Percentiles rank a stretch among this genome's conserved stretches.
These are phyloP conservation scores for Apium graveolens DNA, from an alignment of 129 eudicot species.

Conservation along the genomic window DNA sequence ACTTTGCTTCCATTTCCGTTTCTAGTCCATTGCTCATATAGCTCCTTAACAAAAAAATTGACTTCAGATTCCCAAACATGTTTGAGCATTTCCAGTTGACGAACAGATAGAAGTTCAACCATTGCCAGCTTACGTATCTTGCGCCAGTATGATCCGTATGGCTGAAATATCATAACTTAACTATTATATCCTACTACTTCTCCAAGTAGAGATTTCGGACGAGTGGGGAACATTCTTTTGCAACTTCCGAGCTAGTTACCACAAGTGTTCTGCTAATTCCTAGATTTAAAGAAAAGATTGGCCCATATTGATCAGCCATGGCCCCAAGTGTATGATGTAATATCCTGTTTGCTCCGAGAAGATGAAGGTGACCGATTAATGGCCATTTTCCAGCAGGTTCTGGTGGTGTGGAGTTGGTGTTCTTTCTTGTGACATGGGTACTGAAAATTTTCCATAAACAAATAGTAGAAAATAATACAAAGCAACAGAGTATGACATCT, in stretches of 20 bases:
- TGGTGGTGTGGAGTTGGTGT: no score
- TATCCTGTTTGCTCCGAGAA: background rate
- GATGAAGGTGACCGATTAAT: background rate
- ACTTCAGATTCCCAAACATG: background rate
- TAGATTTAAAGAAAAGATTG: background rate
- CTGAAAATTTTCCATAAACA: no score
- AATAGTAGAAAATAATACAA: no score
- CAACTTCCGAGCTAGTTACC: conserved; percentile 10
- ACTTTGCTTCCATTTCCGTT: no score
- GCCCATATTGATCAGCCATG: conserved; percentile 14
- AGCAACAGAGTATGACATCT: background rate
- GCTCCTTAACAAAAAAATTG: conserved; percentile 2
- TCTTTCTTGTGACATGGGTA: no score
- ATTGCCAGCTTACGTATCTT: conserved; percentile 16
- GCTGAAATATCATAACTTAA: conserved; percentile 15
- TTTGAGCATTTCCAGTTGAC: no score
- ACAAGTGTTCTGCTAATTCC: conserved; percentile 1
- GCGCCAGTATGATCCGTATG: conserved; percentile 40
- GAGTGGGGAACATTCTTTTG: background rate
- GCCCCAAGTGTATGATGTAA: background rate
- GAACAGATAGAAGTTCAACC: no score
- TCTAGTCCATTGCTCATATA: no score
- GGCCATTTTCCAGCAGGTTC: background rate
- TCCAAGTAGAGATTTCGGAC: conserved; percentile 7
- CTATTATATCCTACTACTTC: conserved; percentile 8